Evolutionary conservation across 176 grass and related monocot genomes (phyloP), one percentile per base, ranked within the genome.

Genomic region (Oryza nivara): DNA sequence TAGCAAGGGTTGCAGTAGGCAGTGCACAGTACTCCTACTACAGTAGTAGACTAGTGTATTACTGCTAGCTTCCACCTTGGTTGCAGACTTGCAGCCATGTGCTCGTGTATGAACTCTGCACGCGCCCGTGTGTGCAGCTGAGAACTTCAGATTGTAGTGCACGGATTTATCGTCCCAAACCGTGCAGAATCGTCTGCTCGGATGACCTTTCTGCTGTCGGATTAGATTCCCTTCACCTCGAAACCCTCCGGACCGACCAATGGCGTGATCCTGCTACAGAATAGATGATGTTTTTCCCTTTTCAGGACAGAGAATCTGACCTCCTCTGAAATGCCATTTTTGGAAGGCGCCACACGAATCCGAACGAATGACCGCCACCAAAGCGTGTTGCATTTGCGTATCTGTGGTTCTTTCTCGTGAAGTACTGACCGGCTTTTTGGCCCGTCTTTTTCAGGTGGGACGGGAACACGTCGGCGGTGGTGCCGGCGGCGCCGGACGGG

Each of bases 381-480:
- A 34, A 13, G 11, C 40, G 40, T 40, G 30, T 41, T 41, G 40
- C 40, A 41, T 41, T 38, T 38, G 36, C 36, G 5, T 46, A 10
- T 9, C 11, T 47, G 46, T 47, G 46, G 11, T 47, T 47, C 46
- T 47, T 11, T 47, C 46, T 13, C 3, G 46, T 47, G 46, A 11
- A 13, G 47, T 5, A 15, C 47, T 49, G 47, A 49, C 13, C 47
- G 47, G 47, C 8, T 56, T 54, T 56, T 19, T 16, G 52, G 4
- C 5, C 1, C 52, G 16, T 14, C 30, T 32, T 32, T 88, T 88
- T 81, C 82, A 97, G 95, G 88, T 97, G 95, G 95, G 81, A 94
- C 84, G 15, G 70, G 25, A 94, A 97, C 88, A 87, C 80, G 34
- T 97, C 95, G 78, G 86, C 82, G 32, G 88, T 92, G 52, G 51